phyloP scores from a whole-genome alignment of 192 early-diverging fungal genomes.

The Rhizophagus clarus region DNA sequence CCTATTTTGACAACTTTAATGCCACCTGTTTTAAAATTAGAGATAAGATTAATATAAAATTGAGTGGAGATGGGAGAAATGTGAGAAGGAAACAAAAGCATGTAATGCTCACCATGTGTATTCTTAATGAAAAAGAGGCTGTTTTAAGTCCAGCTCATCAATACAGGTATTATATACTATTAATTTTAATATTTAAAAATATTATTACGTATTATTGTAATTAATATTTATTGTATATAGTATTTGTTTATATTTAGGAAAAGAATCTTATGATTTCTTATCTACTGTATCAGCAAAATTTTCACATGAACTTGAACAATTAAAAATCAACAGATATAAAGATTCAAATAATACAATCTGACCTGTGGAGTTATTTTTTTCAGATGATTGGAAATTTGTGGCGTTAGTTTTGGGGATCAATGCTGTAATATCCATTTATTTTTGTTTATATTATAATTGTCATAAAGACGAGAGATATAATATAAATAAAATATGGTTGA shows the following conservation, averaged over 20 bases:
- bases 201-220: neutral
- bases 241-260: too few species aligned
- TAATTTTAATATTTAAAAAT: neutral
- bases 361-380: neutral
- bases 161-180: neutral
- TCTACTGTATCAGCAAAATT: neutral
- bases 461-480: neutral
- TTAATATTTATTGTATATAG: too few species aligned
- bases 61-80: neutral
- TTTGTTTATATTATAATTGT: conserved; percentile 18
- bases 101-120: neutral
- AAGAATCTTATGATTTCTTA: neutral
- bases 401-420: neutral
- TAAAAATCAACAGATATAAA: neutral
- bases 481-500: neutral
- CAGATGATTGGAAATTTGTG: conserved; percentile 3
- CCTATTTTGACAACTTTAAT: neutral
- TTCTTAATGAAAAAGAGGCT: neutral
- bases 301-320: neutral
- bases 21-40: neutral
- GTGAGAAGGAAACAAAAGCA: neutral
- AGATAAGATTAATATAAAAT: neutral
- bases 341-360: conserved; percentile 1
- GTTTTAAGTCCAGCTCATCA: neutral
- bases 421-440: neutral